A percentile compares a stretch with the other conserved stretches of the same genome.
These are phyloP conservation scores for Dalbergia cultrata DNA, from an alignment of 306 rosid species.

Conservation along the genomic window DNA sequence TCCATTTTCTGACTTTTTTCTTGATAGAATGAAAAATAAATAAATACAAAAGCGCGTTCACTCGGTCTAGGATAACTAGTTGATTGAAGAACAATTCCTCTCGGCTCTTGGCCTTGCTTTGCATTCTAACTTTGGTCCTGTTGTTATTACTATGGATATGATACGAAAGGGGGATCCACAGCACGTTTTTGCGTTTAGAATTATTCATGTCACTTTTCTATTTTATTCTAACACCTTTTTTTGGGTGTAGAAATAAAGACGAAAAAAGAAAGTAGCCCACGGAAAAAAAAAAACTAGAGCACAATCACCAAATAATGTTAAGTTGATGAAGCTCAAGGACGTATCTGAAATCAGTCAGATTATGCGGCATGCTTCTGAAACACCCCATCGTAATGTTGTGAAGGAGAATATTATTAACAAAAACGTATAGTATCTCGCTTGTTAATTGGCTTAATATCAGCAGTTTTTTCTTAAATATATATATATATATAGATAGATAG, in stretches of 20 bases:
- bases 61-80: background rate
- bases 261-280: background rate
- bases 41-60: background rate
- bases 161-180: background rate
- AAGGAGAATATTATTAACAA: no score
- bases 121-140: background rate
- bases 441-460: no score
- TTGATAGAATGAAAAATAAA: background rate
- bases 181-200: background rate
- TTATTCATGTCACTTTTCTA: background rate
- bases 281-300: background rate
- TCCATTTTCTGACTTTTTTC: conserved; percentile 5
- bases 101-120: background rate
- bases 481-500: no score
- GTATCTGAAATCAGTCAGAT: no score
- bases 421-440: no score
- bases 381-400: no score
- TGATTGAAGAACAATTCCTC: background rate
- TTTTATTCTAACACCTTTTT: background rate
- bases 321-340: no score
- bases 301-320: no score
- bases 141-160: background rate
- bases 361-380: no score
- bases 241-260: background rate
- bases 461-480: no score